Base-by-base conservation (phyloP, 2,329 filamentous ascomycete species). In the Fusarium udum region DNA sequence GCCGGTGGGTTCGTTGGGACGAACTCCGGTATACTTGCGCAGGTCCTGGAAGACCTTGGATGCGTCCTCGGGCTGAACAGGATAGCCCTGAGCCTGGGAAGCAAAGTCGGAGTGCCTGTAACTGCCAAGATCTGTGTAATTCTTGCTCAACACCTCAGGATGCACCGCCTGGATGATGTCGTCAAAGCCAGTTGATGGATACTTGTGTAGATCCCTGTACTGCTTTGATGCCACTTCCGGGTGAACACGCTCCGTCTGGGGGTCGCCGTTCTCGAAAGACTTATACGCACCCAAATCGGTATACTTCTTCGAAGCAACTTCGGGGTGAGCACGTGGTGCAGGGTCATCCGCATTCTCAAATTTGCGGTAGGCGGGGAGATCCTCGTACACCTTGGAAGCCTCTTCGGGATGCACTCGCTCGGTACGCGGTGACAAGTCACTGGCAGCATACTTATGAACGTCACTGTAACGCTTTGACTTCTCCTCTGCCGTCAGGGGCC, bases 41-140 rank as follows among this genome's bases (percentile, higher is more conserved):
- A 86, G 78, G 55, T 86, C 85, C 57, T 81, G 81, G 61, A 85
- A 85, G 39, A 77, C 74, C 76, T 83, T 82, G 28, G 80, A 76
- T 11, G 75, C 77, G 67, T 83, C 81, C 69, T 83, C 82, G 3
- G 81, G 79, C 37, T 82, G 75, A 22, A 70, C 68, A 5, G 79
- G 79, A 36, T 79, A 77, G 13, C 75, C 72, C 34, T 74, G 66
- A 51, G 64, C 75, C 37, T 76, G 71, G 13, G 77, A 76, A 42
- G 80, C 80, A 57, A 82, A 81, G 8, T 69, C 67, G 26, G 73
- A 71, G 4, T 77, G 75, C n/a, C 75, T 74, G 69, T 87, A 87
- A 62, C 82, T 78, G 59, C 79, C 78, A 56, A 87, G 79, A 61
- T 87, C 85, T 14, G 80, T 77, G 48, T 85, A 84, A 11, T 78